These are phyloP conservation scores for Penicillium maclennaniae DNA, from an alignment of 495 filamentous ascomycete species.

Conservation along the genomic window DNA sequence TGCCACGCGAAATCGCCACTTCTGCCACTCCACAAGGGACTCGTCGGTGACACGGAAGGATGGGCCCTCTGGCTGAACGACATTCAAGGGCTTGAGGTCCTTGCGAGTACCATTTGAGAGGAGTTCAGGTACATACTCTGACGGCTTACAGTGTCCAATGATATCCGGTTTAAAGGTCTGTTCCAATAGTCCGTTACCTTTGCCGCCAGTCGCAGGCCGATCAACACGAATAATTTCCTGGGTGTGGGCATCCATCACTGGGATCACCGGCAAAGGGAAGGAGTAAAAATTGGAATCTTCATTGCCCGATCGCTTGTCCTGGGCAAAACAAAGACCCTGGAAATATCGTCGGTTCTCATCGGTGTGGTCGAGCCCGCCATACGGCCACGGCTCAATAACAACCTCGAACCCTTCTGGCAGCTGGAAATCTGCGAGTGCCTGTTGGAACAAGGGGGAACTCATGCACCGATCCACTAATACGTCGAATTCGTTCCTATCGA, in stretches of 20 bases:
- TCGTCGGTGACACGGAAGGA: conserved; percentile 60
- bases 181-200: conserved; percentile 36
- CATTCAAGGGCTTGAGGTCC: conserved; percentile 74
- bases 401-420: conserved; percentile 61
- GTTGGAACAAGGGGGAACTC: conserved; percentile 56
- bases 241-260: conserved; percentile 67
- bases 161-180: conserved; percentile 48
- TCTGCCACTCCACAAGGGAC: conserved; percentile 60
- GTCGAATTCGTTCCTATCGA: conserved; percentile 55
- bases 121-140: conserved; percentile 68
- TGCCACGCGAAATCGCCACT: conserved; percentile 65
- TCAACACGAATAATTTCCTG: conserved; percentile 59
- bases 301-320: conserved; percentile 36
- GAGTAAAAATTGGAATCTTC: conserved; percentile 70
- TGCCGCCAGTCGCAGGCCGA: conserved; percentile 46
- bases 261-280: conserved; percentile 72
- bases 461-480: conserved; percentile 58
- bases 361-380: conserved; percentile 55
- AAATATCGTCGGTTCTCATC: conserved; percentile 54
- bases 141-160: conserved; percentile 42
- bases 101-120: conserved; percentile 55
- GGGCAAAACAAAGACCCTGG: conserved; percentile 50
- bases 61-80: conserved; percentile 75
- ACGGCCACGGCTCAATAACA: conserved; percentile 69
- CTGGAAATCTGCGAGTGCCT: conserved; percentile 56